Conservation (phyloP, 352 stramenopile species). For the Phytophthora colocasiae region DNA sequence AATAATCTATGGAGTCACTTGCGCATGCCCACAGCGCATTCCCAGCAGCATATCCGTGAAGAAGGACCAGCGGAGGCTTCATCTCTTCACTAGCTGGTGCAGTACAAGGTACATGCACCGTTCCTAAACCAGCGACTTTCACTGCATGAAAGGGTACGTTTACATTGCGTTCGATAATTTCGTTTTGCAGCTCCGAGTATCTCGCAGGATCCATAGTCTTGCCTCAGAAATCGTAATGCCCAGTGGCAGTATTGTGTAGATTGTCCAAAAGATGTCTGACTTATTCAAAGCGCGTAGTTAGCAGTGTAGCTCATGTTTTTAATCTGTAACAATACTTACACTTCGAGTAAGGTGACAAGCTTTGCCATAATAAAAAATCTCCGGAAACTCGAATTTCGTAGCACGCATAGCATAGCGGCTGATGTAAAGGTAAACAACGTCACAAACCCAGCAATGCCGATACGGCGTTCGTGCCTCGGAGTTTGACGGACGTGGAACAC, state of each 20-base stretch:
- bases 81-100: slow-evolving; percentile 9
- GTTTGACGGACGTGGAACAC: slow-evolving; percentile 48
- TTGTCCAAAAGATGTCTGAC: slow-evolving; percentile 36
- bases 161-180: slow-evolving; percentile 53
- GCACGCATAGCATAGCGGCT: background rate
- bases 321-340: slow-evolving; percentile 25
- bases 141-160: slow-evolving; percentile 49
- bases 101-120: slow-evolving; percentile 65
- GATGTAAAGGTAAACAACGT: background rate
- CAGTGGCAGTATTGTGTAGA: slow-evolving; percentile 45
- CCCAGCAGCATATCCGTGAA: slow-evolving; percentile 69
- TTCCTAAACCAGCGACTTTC: slow-evolving; percentile 68
- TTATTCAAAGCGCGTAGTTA: background rate
- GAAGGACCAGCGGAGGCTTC: slow-evolving; percentile 52
- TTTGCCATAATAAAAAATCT: slow-evolving; percentile 42
- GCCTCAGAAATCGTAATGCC: slow-evolving; percentile 45
- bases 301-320: background rate
- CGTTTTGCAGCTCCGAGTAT: slow-evolving; percentile 51
- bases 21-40: slow-evolving; percentile 78
- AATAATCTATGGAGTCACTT: slow-evolving; percentile 23
- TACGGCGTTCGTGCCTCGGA: too few relatives aligned
- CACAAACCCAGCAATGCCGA: slow-evolving; percentile 30
- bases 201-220: slow-evolving; percentile 57
- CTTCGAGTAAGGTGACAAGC: slow-evolving; percentile 34
- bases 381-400: background rate